These are phyloP conservation scores for Rasamsonia emersonii DNA, from an alignment of 2,329 filamentous ascomycete species.

Conservation along the genomic window DNA sequence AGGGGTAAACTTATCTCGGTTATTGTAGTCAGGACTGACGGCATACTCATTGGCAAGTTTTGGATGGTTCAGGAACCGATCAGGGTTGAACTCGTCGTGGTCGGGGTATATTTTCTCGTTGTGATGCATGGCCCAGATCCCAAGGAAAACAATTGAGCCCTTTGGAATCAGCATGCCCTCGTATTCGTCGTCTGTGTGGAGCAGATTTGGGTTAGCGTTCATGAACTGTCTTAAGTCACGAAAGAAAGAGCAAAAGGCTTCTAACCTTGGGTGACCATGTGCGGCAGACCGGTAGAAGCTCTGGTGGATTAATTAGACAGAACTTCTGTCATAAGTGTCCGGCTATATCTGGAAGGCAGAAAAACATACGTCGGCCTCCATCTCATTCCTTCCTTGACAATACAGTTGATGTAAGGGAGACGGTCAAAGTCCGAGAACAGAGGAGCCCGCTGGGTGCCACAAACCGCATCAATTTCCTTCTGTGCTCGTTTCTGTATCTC, in stretches of 20 bases:
- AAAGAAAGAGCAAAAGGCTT: too few relatives aligned
- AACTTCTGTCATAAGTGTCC: conserved; percentile 6
- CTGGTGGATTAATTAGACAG: too few relatives aligned
- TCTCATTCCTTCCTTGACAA: conserved; percentile 26
- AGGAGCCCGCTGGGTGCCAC: neutral
- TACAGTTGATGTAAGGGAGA: conserved; percentile 21
- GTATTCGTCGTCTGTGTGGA: conserved; percentile 12
- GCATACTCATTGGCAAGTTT: conserved; percentile 2
- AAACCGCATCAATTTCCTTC: conserved; percentile 9
- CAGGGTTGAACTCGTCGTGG: conserved; percentile 2
- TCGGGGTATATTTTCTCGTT: conserved; percentile 1
- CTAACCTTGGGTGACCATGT: too few relatives aligned
- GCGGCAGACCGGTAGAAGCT: too few relatives aligned
- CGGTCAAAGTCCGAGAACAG: conserved; percentile 16
- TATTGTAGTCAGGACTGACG: neutral
- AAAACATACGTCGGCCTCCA: conserved; percentile 20
- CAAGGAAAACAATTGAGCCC: conserved; percentile 16
- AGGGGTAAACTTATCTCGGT: conserved; percentile 4
- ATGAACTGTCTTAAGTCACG: too few relatives aligned
- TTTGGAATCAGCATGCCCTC: conserved; percentile 19
- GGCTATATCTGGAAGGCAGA: conserved; percentile 4
- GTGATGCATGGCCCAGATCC: conserved; percentile 19
- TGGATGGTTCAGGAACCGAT: conserved; percentile 1
- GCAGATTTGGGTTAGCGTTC: too few relatives aligned
- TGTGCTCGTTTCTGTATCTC: too few relatives aligned